Conservation (phyloP, 164 flowering plant genomes). For the Kingdonia uniflora region DNA sequence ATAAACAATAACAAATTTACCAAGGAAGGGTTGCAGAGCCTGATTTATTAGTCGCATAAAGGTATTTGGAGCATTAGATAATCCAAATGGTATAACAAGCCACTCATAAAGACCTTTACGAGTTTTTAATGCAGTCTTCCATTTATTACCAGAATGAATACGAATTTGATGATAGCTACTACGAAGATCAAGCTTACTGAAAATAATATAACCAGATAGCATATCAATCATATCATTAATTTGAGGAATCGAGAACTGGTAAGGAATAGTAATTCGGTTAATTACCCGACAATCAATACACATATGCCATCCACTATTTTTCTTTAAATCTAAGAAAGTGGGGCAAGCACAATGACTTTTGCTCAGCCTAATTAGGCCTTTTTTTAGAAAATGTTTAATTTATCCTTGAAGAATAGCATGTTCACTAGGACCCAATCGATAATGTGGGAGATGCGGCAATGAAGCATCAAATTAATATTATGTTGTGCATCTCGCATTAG, state of each 20-base stretch:
- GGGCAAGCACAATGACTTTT: conserved; percentile 4
- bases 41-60: no score
- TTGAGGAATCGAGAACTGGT: conserved; percentile 1
- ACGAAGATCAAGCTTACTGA: no score
- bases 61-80: no score
- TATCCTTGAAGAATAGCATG: conserved; percentile 2
- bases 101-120: conserved; percentile 3
- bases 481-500: no score
- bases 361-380: conserved; percentile 2
- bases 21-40: no score
- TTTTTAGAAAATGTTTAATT: background rate
- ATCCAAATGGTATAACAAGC: conserved; percentile 7
- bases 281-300: conserved; percentile 5
- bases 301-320: conserved; percentile 5
- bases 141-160: background rate
- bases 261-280: conserved; percentile 1
- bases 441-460: conserved; percentile 1
- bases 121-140: conserved; percentile 8
- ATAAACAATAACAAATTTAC: no score
- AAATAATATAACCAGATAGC: background rate
- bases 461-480: conserved; percentile 2
- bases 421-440: no score
- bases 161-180: no score
- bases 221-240: conserved; percentile 8
- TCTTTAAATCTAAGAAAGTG: conserved; percentile 3